A percentile compares a stretch with the other conserved stretches of the same genome.
These are phyloP conservation scores for Mycoemilia scoparia DNA, from an alignment of 192 early-diverging fungal species.

Conservation along the genomic window DNA sequence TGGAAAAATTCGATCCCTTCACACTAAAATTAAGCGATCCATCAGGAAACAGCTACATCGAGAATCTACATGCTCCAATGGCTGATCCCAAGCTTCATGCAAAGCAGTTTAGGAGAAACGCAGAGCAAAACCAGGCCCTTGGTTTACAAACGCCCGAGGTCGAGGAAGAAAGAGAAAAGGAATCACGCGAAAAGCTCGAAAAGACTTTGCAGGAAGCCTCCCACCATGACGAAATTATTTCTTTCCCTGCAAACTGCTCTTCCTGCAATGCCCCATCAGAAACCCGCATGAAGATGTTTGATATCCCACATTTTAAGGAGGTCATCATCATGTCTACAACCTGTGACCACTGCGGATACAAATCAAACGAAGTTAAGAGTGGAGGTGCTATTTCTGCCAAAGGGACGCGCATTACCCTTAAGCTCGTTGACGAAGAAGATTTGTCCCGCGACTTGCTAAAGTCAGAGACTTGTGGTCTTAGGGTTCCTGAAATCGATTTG, in stretches of 20 bases:
- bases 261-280: slow-evolving; percentile 55
- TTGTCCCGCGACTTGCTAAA: slow-evolving; percentile 85
- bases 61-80: slow-evolving; percentile 59
- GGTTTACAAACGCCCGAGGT: slow-evolving; percentile 47
- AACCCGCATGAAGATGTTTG: slow-evolving; percentile 77
- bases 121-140: slow-evolving; percentile 58
- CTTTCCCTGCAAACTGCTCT: slow-evolving; percentile 75
- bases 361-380: slow-evolving; percentile 91
- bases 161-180: slow-evolving; percentile 15
- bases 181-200: slow-evolving; percentile 21
- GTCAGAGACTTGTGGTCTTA: slow-evolving; percentile 81
- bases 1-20: slow-evolving; percentile 38
- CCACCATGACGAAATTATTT: slow-evolving; percentile 49
- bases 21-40: slow-evolving; percentile 77
- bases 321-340: slow-evolving; percentile 88
- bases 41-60: slow-evolving; percentile 79
- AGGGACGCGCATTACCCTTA: slow-evolving; percentile 68
- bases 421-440: slow-evolving; percentile 69
- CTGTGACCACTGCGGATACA: slow-evolving; percentile 85
- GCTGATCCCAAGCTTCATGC: slow-evolving; percentile 56
- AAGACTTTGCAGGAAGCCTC: slow-evolving; percentile 33
- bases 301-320: slow-evolving; percentile 92
- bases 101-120: slow-evolving; percentile 48
- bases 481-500: slow-evolving; percentile 74
- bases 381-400: slow-evolving; percentile 64